These are phyloP conservation scores for Phragmites australis DNA, from an alignment of 176 grass and related monocot species.

Conservation along the genomic window DNA sequence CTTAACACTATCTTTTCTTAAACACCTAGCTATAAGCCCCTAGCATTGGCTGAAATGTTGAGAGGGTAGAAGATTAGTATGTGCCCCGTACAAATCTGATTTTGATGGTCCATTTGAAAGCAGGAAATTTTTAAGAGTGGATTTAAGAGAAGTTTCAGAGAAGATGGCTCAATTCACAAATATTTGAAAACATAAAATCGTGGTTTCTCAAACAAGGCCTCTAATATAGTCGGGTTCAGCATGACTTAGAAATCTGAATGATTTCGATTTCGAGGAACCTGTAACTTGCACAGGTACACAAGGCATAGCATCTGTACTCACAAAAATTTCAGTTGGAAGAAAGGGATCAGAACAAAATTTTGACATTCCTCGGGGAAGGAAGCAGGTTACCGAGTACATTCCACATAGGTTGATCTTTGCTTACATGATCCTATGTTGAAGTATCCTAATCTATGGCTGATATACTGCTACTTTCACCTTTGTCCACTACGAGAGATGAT, in stretches of 20 bases:
- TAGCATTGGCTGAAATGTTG: not conserved
- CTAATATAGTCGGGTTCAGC: too few relatives aligned
- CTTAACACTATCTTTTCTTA: too few relatives aligned
- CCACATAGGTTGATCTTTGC: not conserved
- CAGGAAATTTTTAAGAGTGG: too few relatives aligned
- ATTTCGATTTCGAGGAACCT: not conserved
- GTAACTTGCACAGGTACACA: not conserved
- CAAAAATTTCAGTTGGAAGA: not conserved
- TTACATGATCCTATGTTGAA: slow-evolving; percentile 10
- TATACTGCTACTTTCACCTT: not conserved
- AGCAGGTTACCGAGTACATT: not conserved
- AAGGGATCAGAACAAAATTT: not conserved
- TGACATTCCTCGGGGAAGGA: not conserved
- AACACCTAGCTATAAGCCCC: too few relatives aligned
- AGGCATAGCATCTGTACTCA: not conserved
- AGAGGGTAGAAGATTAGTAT: too few relatives aligned
- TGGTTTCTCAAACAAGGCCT: too few relatives aligned
- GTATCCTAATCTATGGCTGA: not conserved
- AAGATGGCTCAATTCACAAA: too few relatives aligned
- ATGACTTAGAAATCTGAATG: not conserved
- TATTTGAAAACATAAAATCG: too few relatives aligned
- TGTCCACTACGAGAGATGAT: not conserved
- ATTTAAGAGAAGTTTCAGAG: too few relatives aligned
- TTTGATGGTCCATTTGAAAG: too few relatives aligned
- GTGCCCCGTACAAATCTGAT: too few relatives aligned